Percentiles rank a stretch among this genome's conserved stretches.
Evolutionary conservation across 768 basidiomycete species (phyloP).

Genomic region (Daedalea quercina): DNA sequence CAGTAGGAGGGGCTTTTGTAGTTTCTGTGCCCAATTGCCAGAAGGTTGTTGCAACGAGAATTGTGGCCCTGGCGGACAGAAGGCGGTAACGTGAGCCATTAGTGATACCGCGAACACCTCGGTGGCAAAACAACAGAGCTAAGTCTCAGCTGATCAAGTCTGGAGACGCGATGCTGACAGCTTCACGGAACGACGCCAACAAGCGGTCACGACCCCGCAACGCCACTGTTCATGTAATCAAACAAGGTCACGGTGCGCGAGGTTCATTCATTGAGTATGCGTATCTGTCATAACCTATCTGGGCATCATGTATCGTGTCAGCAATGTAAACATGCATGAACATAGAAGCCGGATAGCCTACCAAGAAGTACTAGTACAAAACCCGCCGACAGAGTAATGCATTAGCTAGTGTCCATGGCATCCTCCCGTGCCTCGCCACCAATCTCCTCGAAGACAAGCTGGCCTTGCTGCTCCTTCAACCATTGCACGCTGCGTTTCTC

Average conservation of each 20-base stretch:
- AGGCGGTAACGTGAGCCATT: background rate
- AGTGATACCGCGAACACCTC: constrained; percentile 2
- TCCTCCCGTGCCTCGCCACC: constrained; percentile 18
- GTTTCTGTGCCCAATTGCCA: background rate
- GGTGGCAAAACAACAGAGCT: background rate
- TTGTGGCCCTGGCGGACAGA: background rate
- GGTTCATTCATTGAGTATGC: background rate
- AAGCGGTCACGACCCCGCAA: background rate
- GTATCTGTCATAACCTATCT: background rate
- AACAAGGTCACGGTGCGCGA: background rate
- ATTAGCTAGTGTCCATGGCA: constrained; percentile 31
- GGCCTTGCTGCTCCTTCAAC: constrained; percentile 78
- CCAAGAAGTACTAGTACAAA: constrained; percentile 6
- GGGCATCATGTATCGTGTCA: background rate
- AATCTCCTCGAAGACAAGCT: constrained; percentile 70
- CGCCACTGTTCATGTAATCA: background rate
- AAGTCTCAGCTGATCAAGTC: constrained; percentile 2
- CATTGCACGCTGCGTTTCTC: constrained; percentile 90
- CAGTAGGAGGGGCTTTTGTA: background rate
- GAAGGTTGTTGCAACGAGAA: background rate
- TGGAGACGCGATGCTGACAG: background rate
- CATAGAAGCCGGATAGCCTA: background rate
- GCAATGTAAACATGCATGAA: background rate
- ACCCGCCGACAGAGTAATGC: background rate
- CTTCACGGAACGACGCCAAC: background rate